Base-by-base conservation (phyloP, 2,329 filamentous ascomycete species). In the Aureobasidium lini region DNA sequence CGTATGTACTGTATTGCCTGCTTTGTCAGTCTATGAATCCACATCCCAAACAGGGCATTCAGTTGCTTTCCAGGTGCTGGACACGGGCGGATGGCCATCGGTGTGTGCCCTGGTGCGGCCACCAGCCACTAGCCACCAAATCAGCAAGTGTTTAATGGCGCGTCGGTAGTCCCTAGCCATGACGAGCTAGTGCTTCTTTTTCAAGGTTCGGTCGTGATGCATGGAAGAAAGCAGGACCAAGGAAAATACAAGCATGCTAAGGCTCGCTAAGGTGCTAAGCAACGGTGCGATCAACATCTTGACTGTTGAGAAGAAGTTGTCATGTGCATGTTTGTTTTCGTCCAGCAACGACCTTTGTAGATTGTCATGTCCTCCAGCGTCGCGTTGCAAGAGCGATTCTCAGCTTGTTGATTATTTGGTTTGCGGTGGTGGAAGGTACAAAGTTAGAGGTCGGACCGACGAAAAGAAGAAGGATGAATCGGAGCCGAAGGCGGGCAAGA, bases 171-270 rank as follows among this genome's bases (percentile, higher is more conserved):
- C 32, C 29, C 28, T 10, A 37, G 15, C 7, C 5, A 9, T 49
- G 47, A 49, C 11, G 32, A 28, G 31, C 32, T 37, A 37, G 16
- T 16, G 47, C 47, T 23, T 8, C 15, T 11, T 31, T 31, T 49
- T 15, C 32, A 37, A 36, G 34, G 2, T 40, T 31, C 4, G 15
- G 13, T 40, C 13, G 49, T 40, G 49, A 16, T 40, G 49, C 15
- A 40, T 18, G 4, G 37, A 52, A 40, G 18, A 13, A 31, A 28
- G 34, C 8, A 36, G 13, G 11, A 48, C 34, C 47, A 39, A 53
- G 50, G 29, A 34, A 43, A 5, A 31, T 36, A 32, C 39, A 54
- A 54, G 50, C 50, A 34, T 54, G 50, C 50, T 54, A 54, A 54
- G 50, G 50, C 37, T 34, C 7, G 39, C 34, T 36, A 36, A 36